A percentile compares a stretch with the other conserved stretches of the same genome.
These are phyloP conservation scores for Lachancea meyersii DNA, from an alignment of 805 yeast species.

Conservation along the genomic window DNA sequence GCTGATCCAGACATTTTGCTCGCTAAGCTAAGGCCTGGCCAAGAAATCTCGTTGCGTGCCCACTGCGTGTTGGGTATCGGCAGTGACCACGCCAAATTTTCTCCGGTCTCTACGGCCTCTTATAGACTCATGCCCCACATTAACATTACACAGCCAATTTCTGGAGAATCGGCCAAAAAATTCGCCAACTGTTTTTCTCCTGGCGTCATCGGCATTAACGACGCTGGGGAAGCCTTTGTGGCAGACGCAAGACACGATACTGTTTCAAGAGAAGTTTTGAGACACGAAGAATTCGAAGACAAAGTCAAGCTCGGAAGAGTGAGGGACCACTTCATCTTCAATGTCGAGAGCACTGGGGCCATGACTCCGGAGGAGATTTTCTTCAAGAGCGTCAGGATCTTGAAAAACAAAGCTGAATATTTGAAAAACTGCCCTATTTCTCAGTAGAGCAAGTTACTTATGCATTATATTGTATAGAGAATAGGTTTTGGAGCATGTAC, in stretches of 20 bases:
- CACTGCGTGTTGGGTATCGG: conserved; percentile 92
- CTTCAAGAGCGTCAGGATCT: conserved; percentile 78
- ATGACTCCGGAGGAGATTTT: conserved; percentile 96
- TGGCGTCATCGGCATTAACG: conserved; percentile 79
- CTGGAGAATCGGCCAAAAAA: conserved; percentile 67
- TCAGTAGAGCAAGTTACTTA: conserved; percentile 34
- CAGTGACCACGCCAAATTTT: conserved; percentile 92
- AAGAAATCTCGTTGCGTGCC: conserved; percentile 83
- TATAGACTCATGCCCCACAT: conserved; percentile 88
- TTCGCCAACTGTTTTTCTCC: conserved; percentile 88
- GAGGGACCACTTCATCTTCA: conserved; percentile 89
- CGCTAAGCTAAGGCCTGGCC: conserved; percentile 94
- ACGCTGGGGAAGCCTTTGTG: conserved; percentile 66
- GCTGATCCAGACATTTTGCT: conserved; percentile 83
- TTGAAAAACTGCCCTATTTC: conserved; percentile 73
- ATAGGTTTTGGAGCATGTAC: conserved; percentile 6
- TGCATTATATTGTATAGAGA: conserved; percentile 17
- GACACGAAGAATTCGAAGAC: conserved; percentile 86
- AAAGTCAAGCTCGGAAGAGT: conserved; percentile 87
- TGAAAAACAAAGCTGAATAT: conserved; percentile 79
- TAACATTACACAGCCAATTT: conserved; percentile 65
- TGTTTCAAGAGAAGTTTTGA: conserved; percentile 90
- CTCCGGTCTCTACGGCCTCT: conserved; percentile 96
- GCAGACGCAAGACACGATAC: conserved; percentile 92
- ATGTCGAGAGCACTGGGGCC: conserved; percentile 92